Evolutionary conservation across 2,329 filamentous ascomycete genomes (phyloP), one percentile per base, ranked within the genome.

Genomic region (Ophioceras dolichostomum): DNA sequence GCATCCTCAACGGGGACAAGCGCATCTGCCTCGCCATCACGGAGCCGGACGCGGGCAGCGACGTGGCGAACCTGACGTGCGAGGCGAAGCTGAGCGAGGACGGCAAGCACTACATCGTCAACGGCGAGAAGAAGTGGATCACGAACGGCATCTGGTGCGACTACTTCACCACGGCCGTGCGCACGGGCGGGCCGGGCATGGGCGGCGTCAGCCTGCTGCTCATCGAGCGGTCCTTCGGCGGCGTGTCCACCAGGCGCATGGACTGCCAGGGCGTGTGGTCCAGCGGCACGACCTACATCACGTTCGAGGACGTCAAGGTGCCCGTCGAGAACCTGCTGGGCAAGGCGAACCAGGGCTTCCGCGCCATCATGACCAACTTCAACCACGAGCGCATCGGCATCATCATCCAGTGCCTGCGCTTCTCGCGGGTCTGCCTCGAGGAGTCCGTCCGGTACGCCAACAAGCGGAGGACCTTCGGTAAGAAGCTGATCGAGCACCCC

Each of bases 111-210:
- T 98, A 93, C 64, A 96, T 96, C 49, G 91, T 98, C 62, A 98
- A 96, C 55, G 91, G 91, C 39, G 89, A 95, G 76, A 96, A 98
- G 82, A 98, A 98, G 67, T 96, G 91, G 89, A 96, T 96, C 61
- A 96, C 89, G 52, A 98, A 98, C 63, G 91, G 91, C 53, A 76
- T 95, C 53, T 95, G 87, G 86, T 76, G 71, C 44, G 91, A 98
- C 60, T 98, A 96, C 68, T 96, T 96, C 69, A 96, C 91, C 39
- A 93, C 85, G 12, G 91, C 89, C 19, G 91, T 98, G 28, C 81
- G 91, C 42, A 98, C 91, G 10, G 87, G 83, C 45, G 81, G 78
- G 24, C 67, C 75, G 18, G 91, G 91, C 47, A 96, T 95, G 88
- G 88, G 89, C 54, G 91, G 91, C 42, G 72, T 98, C 43, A 85